These are phyloP conservation scores for Carex sylvatica DNA, from an alignment of 202 grass and related monocot genomes.

Conservation along the genomic window DNA sequence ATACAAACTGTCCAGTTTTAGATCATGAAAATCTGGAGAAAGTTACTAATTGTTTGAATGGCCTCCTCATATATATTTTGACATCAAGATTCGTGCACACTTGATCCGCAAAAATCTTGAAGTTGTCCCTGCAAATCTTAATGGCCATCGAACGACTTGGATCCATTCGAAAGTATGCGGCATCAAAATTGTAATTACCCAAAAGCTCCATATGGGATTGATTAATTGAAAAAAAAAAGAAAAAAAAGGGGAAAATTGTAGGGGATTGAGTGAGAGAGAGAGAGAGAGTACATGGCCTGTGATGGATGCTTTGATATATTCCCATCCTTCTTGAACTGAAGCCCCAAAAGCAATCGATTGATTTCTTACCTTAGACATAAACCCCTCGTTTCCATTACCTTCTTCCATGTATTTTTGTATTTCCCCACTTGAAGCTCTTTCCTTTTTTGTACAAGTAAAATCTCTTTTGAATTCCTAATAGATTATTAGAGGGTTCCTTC, in stretches of 20 bases:
- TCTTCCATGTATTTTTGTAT: slow-evolving; percentile 23
- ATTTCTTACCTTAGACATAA: slow-evolving; percentile 33
- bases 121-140: no score
- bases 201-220: no score
- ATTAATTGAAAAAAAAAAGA: no score
- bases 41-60: no score
- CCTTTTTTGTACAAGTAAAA: not conserved
- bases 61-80: no score
- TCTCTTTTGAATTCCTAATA: not conserved
- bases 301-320: slow-evolving; percentile 54
- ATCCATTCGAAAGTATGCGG: no score
- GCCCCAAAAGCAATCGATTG: slow-evolving; percentile 34
- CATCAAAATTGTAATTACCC: no score
- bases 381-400: slow-evolving; percentile 12
- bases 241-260: no score
- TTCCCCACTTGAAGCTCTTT: not conserved
- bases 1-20: not conserved
- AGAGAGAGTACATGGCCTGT: slow-evolving; percentile 37
- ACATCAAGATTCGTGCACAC: no score
- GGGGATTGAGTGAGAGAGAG: not conserved
- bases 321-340: slow-evolving; percentile 57
- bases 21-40: not conserved
- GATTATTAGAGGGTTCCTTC: not conserved
- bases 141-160: no score
- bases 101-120: no score